phyloP scores from a whole-genome alignment of 179 eudicot genomes.

The Kewa caespitosa region DNA sequence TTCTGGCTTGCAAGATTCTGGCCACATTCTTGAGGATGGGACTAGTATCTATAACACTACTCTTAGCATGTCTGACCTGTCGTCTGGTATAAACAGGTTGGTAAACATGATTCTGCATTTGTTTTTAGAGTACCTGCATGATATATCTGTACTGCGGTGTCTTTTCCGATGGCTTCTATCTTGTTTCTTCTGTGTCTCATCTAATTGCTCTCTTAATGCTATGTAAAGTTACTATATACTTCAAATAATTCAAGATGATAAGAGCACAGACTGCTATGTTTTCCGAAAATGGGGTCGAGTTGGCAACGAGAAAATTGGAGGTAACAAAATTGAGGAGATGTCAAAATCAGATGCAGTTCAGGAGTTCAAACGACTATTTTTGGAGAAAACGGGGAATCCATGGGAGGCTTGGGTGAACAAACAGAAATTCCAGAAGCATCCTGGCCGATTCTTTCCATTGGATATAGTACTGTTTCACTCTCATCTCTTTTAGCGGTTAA shows the following conservation, averaged over 20 bases:
- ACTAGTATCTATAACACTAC: slow-evolving; percentile 90
- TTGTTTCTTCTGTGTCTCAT: slow-evolving; percentile 5
- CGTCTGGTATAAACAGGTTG: slow-evolving; percentile 91
- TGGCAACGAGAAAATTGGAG: slow-evolving; percentile 81
- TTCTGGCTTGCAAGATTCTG: slow-evolving; percentile 81
- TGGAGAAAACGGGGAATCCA: slow-evolving; percentile 92
- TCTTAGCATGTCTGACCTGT: slow-evolving; percentile 85
- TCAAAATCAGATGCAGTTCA: slow-evolving; percentile 66
- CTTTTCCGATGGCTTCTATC: background rate
- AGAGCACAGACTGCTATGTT: slow-evolving; percentile 74
- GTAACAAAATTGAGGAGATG: slow-evolving; percentile 71
- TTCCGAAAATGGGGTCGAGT: slow-evolving; percentile 99
- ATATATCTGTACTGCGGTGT: too few relatives aligned
- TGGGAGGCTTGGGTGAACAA: slow-evolving; percentile 91
- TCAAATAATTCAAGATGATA: slow-evolving; percentile 93
- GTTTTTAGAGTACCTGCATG: too few relatives aligned
- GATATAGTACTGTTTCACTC: slow-evolving; percentile 62
- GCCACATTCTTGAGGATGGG: slow-evolving; percentile 96
- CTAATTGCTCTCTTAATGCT: slow-evolving; percentile 17
- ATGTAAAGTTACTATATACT: slow-evolving; percentile 87
- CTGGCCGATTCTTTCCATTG: slow-evolving; percentile 85
- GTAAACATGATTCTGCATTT: slow-evolving; percentile 15
- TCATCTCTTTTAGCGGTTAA: background rate
- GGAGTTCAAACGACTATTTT: slow-evolving; percentile 79
- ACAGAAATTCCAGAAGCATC: slow-evolving; percentile 68